A percentile compares a stretch with the other conserved stretches of the same genome.
Evolutionary conservation across 441 rosid genomes (phyloP).

Genomic region (Lepidium campestre): DNA sequence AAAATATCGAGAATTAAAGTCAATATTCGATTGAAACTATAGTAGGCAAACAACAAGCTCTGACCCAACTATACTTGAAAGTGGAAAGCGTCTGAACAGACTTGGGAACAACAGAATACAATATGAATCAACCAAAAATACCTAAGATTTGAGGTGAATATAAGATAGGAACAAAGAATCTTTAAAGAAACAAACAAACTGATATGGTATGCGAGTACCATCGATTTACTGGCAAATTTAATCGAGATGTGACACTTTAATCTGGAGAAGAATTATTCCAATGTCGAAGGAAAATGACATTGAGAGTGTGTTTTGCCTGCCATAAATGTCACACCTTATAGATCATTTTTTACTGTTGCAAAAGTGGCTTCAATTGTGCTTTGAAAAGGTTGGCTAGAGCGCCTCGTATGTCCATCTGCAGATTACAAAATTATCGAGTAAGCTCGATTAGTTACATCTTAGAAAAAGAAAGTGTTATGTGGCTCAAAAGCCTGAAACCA

Average conservation of each 20-base stretch:
- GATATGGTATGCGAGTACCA: not conserved
- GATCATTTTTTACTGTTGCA: slow-evolving; percentile 40
- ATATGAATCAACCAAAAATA: not conserved
- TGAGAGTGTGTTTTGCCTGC: not conserved
- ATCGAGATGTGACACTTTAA: slow-evolving; percentile 5
- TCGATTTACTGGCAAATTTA: not conserved
- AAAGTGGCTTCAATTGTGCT: slow-evolving; percentile 75
- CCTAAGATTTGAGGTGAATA: not conserved
- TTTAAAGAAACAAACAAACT: not conserved
- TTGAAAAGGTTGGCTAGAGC: slow-evolving; percentile 88
- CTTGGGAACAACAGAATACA: not conserved
- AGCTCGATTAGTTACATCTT: not conserved
- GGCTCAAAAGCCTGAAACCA: not conserved
- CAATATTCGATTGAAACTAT: not conserved
- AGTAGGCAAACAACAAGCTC: not conserved
- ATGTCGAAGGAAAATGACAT: not conserved
- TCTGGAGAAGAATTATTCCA: slow-evolving; percentile 2
- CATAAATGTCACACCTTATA: not conserved
- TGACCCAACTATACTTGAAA: not conserved
- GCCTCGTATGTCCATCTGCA: slow-evolving; percentile 94
- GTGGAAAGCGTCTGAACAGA: not conserved
- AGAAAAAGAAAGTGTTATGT: not conserved
- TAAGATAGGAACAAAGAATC: not conserved
- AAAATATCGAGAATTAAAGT: not conserved
- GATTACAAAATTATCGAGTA: not conserved